Evolutionary conservation across 805 yeast species (phyloP).

Genomic region (Brettanomyces custersianus): DNA sequence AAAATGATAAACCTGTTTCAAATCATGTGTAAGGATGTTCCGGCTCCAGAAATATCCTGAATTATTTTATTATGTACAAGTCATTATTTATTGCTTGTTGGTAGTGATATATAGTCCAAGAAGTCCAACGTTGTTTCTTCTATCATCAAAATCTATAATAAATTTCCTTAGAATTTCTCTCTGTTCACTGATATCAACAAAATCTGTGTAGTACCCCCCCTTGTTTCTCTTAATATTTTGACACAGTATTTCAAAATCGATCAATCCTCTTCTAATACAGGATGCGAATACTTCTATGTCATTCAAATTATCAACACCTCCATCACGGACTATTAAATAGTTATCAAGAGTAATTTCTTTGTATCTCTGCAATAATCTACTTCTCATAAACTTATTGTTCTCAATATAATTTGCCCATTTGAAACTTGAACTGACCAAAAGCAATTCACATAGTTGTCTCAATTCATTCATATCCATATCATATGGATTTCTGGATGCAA

Average conservation of each 20-base stretch:
- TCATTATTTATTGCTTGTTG: background rate
- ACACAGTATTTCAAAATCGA: conserved; percentile 23
- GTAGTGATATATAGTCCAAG: conserved; percentile 10
- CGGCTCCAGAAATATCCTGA: background rate
- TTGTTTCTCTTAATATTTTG: conserved; percentile 4
- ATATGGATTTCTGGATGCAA: conserved; percentile 38
- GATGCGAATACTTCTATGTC: conserved; percentile 43
- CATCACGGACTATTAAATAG: conserved; percentile 31
- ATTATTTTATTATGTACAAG: background rate
- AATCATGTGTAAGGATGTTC: too few species aligned
- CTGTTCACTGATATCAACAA: conserved; percentile 12
- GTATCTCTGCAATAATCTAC: conserved; percentile 26
- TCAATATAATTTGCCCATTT: background rate
- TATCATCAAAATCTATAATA: conserved; percentile 9
- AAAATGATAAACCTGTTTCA: too few species aligned
- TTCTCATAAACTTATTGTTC: conserved; percentile 1
- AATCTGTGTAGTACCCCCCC: conserved; percentile 9
- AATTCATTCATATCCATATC: conserved; percentile 33
- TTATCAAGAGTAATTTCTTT: conserved; percentile 46
- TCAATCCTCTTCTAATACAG: conserved; percentile 48
- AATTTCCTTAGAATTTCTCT: conserved; percentile 9
- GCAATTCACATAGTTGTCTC: conserved; percentile 22
- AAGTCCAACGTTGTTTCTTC: conserved; percentile 12
- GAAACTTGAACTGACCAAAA: conserved; percentile 12
- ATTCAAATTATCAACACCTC: conserved; percentile 38